A percentile compares a stretch with the other conserved stretches of the same genome.
Conservation (phyloP, 345 rosid species). For the Noccaea caerulescens region DNA sequence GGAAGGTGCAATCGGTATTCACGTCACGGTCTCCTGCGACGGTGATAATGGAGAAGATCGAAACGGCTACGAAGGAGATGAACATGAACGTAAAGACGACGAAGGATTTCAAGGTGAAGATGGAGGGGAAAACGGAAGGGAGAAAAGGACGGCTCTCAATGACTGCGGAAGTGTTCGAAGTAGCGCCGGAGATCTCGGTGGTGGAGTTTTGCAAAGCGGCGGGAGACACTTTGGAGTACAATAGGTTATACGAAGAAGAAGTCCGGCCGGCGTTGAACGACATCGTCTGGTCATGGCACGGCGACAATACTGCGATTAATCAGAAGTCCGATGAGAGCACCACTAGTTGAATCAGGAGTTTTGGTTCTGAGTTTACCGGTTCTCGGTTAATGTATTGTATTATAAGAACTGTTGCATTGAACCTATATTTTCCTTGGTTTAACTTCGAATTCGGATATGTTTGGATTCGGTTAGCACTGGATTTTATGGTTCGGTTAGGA, state of each 20-base stretch:
- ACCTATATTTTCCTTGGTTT: constrained; percentile 29
- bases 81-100: constrained; percentile 53
- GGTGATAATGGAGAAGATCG: constrained; percentile 57
- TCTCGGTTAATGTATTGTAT: constrained; percentile 23
- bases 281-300: constrained; percentile 92
- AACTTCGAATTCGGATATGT: neutral
- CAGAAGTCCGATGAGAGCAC: neutral
- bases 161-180: constrained; percentile 72
- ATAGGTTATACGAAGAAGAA: constrained; percentile 59
- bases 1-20: constrained; percentile 56
- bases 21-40: constrained; percentile 63
- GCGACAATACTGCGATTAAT: constrained; percentile 42
- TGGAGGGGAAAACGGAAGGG: constrained; percentile 58
- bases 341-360: constrained; percentile 11
- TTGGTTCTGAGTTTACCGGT: constrained; percentile 9
- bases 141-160: constrained; percentile 64
- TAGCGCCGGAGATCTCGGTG: constrained; percentile 67
- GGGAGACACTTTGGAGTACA: constrained; percentile 65
- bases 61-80: constrained; percentile 55
- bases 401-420: constrained; percentile 8
- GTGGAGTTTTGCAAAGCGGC: constrained; percentile 72
- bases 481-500: neutral
- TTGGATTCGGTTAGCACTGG: neutral
- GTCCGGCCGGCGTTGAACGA: constrained; percentile 72
- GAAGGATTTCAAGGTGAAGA: constrained; percentile 56